These are phyloP conservation scores for Hortiboletus campestris DNA, from an alignment of 768 basidiomycete species.

Conservation along the genomic window DNA sequence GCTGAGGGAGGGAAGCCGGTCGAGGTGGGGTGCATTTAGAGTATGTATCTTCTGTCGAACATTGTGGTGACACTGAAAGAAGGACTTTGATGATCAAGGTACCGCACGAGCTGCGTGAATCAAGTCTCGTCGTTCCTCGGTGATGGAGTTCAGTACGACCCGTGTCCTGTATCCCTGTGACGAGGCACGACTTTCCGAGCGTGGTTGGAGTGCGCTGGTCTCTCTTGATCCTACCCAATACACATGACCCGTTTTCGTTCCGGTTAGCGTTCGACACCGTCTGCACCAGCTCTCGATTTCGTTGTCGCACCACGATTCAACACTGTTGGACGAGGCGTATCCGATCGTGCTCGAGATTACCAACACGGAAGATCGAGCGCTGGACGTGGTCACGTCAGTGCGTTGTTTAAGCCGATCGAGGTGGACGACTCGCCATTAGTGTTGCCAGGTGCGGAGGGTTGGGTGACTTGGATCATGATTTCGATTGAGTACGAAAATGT, in stretches of 20 bases:
- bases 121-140: slow-evolving; percentile 29
- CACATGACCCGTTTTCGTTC: background rate
- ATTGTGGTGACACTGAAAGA: slow-evolving; percentile 54
- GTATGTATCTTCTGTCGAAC: slow-evolving; percentile 45
- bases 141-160: slow-evolving; percentile 64
- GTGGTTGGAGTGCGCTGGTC: slow-evolving; percentile 42
- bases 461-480: too few species aligned
- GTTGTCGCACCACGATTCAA: slow-evolving; percentile 61
- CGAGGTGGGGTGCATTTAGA: slow-evolving; percentile 41
- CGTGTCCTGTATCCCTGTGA: slow-evolving; percentile 50
- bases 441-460: too few species aligned
- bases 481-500: too few species aligned
- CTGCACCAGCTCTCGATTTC: slow-evolving; percentile 56
- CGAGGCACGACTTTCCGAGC: slow-evolving; percentile 43
- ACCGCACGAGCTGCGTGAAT: slow-evolving; percentile 46
- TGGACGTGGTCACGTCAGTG: slow-evolving; percentile 45
- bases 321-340: slow-evolving; percentile 79
- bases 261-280: slow-evolving; percentile 56
- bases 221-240: background rate
- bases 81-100: slow-evolving; percentile 67
- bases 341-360: slow-evolving; percentile 67
- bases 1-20: slow-evolving; percentile 35
- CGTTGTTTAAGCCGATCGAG: slow-evolving; percentile 78
- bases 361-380: slow-evolving; percentile 56
- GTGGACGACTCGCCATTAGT: slow-evolving; percentile 58